Evolutionary conservation across 331 rosid genomes (phyloP), one percentile per base, ranked within the genome.

Genomic region (Stylosanthes scabra): DNA sequence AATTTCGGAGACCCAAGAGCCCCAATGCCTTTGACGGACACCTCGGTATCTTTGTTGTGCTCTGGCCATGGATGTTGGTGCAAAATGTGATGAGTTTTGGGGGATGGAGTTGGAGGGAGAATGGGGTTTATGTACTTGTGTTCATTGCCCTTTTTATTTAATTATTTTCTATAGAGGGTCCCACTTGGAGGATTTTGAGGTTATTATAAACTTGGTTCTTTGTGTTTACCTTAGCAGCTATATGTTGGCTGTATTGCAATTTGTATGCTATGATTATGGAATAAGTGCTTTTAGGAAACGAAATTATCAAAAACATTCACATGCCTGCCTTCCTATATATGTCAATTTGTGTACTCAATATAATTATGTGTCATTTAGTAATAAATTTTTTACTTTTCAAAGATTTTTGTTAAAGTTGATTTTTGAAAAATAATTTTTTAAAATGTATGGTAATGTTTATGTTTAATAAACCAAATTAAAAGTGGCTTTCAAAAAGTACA

Each of bases 11-110:
- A 95, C 99, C 99, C 99, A 95, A 58, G 99, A 95, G 59, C 99
- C 99, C 99, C 99, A 95, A 61, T 95, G 99, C 88, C 99, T 83
- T 81, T 92, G 99, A 82, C 99, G 88, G 52, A 95, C 99, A 29
- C 99, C 99, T 84, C 99, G 89, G 71, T 85, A 95, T 39, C 99
- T 85, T 82, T 92, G 99, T 83, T 92, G 97, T 34, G 97, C 93
- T 72, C 97, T 88, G 27, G 93, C 97, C 99, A 95, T 95, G 70
- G 25, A 20, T 65, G 55, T n/a, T 42, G 73, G 83, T 42, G 89
- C 89, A 78, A 82, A 83, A 80, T 86, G 58, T 52, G 7, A 20
- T 20, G 25, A 54, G 69, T 3, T 55, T 58, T 15, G 83, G 72
- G 58, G 84, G 72, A 76, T 60, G 81, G 7, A 70, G 20, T 71